Evolutionary conservation across 2,329 filamentous ascomycete species (phyloP).

Genomic region (Beauveria medogensis): DNA sequence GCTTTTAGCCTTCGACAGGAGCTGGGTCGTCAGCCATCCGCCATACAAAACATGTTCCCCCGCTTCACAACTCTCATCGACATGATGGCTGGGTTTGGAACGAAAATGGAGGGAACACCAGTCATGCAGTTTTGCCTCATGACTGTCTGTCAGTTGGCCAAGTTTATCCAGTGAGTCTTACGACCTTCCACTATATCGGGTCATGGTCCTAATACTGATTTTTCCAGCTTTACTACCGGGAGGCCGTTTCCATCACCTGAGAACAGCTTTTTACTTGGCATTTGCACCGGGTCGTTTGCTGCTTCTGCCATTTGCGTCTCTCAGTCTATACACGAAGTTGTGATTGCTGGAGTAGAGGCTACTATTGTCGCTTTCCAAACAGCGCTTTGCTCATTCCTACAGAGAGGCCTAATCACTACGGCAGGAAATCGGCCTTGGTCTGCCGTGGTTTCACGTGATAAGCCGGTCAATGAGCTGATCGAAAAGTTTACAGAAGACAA

Average conservation of each 20-base stretch:
- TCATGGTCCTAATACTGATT: neutral
- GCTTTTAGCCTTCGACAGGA: conserved; percentile 17
- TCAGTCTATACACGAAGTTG: conserved; percentile 17
- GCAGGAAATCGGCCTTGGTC: conserved; percentile 9
- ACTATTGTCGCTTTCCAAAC: conserved; percentile 16
- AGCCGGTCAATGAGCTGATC: conserved; percentile 11
- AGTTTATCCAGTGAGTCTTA: conserved; percentile 19
- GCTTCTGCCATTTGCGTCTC: conserved; percentile 20
- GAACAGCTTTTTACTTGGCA: conserved; percentile 13
- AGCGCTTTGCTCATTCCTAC: conserved; percentile 13
- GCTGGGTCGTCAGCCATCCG: conserved; percentile 14
- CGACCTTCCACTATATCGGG: neutral
- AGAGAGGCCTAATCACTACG: conserved; percentile 12
- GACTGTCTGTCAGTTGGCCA: conserved; percentile 17
- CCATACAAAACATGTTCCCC: conserved; percentile 18
- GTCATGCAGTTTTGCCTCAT: conserved; percentile 18
- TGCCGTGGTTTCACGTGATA: neutral
- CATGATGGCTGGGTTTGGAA: conserved; percentile 12
- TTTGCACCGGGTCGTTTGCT: conserved; percentile 20
- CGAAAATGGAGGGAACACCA: conserved; percentile 14
- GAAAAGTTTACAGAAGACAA: neutral
- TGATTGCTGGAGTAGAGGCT: conserved; percentile 16
- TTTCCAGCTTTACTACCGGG: conserved; percentile 11
- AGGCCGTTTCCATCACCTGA: conserved; percentile 16
- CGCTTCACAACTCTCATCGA: conserved; percentile 22